These are phyloP conservation scores for Crithidia acanthocephali DNA, from an alignment of 208 protist species.

Conservation along the genomic window DNA sequence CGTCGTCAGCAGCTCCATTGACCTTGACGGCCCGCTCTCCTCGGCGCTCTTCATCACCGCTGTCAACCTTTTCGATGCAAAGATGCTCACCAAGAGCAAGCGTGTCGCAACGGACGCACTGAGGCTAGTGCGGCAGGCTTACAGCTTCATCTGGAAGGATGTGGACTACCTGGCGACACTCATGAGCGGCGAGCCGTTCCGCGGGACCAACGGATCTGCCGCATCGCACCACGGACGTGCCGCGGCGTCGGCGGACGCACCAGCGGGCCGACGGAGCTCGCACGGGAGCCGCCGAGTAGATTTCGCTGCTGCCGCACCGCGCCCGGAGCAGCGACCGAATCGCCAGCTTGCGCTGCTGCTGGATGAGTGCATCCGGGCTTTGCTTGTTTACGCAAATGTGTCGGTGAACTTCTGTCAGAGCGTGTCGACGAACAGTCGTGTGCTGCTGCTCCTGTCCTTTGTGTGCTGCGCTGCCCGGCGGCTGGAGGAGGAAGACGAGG, in stretches of 20 bases:
- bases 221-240: not conserved
- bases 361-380: slow-evolving; percentile 65
- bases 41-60: slow-evolving; percentile 57
- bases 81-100: slow-evolving; percentile 54
- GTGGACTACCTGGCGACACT: slow-evolving; percentile 26
- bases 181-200: slow-evolving; percentile 25
- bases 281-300: slow-evolving; percentile 3
- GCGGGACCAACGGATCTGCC: not conserved
- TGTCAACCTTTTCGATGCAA: slow-evolving; percentile 77
- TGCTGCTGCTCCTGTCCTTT: slow-evolving; percentile 69
- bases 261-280: not conserved
- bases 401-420: slow-evolving; percentile 61
- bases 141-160: slow-evolving; percentile 74
- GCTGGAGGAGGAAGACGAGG: slow-evolving; percentile 43
- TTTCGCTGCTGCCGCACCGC: slow-evolving; percentile 40
- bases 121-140: slow-evolving; percentile 74
- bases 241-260: not conserved
- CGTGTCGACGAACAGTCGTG: slow-evolving; percentile 47
- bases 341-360: slow-evolving; percentile 48
- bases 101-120: slow-evolving; percentile 63
- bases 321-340: slow-evolving; percentile 41
- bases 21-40: slow-evolving; percentile 64
- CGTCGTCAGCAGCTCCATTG: slow-evolving; percentile 30
- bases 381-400: slow-evolving; percentile 87
- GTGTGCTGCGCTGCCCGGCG: slow-evolving; percentile 63